Base-by-base conservation (phyloP, 2,329 filamentous ascomycete species). In the Dendrostoma leiphaemia region DNA sequence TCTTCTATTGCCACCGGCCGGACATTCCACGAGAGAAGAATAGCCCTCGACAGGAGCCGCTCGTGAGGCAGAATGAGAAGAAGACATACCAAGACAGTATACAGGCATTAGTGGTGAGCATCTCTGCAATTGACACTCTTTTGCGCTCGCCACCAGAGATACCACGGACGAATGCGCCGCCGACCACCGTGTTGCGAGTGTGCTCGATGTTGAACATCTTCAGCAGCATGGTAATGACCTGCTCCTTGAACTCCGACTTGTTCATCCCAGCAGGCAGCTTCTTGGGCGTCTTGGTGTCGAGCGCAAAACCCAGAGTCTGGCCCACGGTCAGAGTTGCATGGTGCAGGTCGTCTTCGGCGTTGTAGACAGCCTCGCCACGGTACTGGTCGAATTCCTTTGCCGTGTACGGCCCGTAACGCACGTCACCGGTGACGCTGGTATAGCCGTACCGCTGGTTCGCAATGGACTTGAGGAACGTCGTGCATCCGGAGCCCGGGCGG, bases 201-300 rank as follows among this genome's bases (percentile, higher is more conserved):
- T 96, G 91, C 68, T 92, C 88, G 51, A 96, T 96, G 66, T 93
- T 94, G 77, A 96, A 95, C 89, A 95, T 94, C 65, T 90, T 90
- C 48, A 96, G 76, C 56, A 96, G 77, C 64, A 87, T 82, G 17
- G 83, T 79, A 57, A 92, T 79, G 54, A 95, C 84, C 62, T 85
- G 84, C 47, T 88, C 79, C 74, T 92, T 92, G 75, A 93, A 93
- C 15, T 88, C 85, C 6, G 72, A 68, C 67, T 89, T 88, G 35
- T 82, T 85, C 62, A 94, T 80, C 21, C 89, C 90, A 4, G 79
- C 82, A 0, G 90, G 89, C 44, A 90, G 79, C 69, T 92, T 91
- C 15, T 88, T 86, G 6, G 92, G 91, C 13, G 90, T 86, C 71
- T 95, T 96, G 29, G 86, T 89, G 64, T 94, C 89, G 3, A 95